Evolutionary conservation across 495 filamentous ascomycete genomes (phyloP).

Genomic region (Penicillium turbatum): DNA sequence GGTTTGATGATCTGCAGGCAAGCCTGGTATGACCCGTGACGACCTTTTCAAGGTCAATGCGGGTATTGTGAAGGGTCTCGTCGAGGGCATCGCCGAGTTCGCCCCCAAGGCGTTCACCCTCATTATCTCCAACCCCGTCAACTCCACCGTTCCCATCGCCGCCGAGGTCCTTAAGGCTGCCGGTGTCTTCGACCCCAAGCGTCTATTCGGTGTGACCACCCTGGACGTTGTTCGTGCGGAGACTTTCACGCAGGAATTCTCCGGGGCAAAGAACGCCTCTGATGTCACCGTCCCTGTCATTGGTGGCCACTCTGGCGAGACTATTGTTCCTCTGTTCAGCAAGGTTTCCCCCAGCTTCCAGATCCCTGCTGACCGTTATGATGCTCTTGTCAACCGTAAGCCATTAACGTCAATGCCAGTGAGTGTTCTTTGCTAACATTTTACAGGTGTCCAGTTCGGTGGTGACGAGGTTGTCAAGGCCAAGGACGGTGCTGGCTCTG

Average conservation of each 20-base stretch:
- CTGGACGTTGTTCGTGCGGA: slow-evolving; percentile 97
- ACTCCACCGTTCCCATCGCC: slow-evolving; percentile 96
- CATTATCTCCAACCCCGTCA: slow-evolving; percentile 98
- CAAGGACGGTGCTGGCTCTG: slow-evolving; percentile 92
- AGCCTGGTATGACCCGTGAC: slow-evolving; percentile 98
- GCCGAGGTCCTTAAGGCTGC: slow-evolving; percentile 92
- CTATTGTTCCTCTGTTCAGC: slow-evolving; percentile 96
- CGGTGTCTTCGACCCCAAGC: slow-evolving; percentile 87
- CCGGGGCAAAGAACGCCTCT: slow-evolving; percentile 74
- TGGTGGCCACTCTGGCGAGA: slow-evolving; percentile 95
- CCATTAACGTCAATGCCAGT: slow-evolving; percentile 1
- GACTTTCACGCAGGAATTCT: slow-evolving; percentile 87
- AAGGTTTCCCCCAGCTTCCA: slow-evolving; percentile 72
- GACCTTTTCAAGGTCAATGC: slow-evolving; percentile 99
- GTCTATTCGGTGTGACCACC: slow-evolving; percentile 96
- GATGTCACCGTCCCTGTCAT: slow-evolving; percentile 85
- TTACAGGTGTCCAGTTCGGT: slow-evolving; percentile 83
- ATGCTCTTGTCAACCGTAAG: slow-evolving; percentile 79
- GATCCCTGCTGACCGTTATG: slow-evolving; percentile 82
- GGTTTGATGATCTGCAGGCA: slow-evolving; percentile 54
- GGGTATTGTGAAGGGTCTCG: slow-evolving; percentile 83
- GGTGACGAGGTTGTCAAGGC: slow-evolving; percentile 98
- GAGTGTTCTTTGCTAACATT: slow-evolving; percentile 5
- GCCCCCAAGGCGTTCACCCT: slow-evolving; percentile 89
- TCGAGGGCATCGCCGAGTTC: slow-evolving; percentile 78